Evolutionary conservation across 352 stramenopile species (phyloP), one percentile per base, ranked within the genome.

Genomic region (Thalassiosira allenii): DNA sequence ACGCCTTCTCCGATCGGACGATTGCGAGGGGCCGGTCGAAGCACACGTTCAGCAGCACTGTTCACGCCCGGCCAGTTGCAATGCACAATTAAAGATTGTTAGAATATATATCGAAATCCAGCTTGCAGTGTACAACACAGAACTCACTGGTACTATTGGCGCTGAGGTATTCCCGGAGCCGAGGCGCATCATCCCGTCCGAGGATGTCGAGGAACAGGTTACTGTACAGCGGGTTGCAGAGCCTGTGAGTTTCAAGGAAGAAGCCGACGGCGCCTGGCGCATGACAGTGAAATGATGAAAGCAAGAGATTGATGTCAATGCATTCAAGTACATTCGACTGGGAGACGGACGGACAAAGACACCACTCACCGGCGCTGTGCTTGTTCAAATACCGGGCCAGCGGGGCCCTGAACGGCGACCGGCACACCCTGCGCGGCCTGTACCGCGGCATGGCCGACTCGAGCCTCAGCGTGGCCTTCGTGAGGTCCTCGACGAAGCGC

Each of bases 201-300:
- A 99, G 79, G 17, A 99, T 79, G 61, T 97, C 93, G 75, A 97
- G 94, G 69, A 99, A 98, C 3, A 99, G 91, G 57, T 95, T 95
- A 54, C 92, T 97, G 64, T 98, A 98, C 49, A 96, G 93, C 22
- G 92, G 88, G 53, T 88, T 92, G 53, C 83, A 88, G 23, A 94
- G 59, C 11, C 91, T 75, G 27, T 91, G 86, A 58, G 79, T 57
- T 43, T 86, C 68, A 30, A 90, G 51, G 70, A 95, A 92, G 40
- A 94, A 95, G 12, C 72, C 73, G 41, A 79, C 41, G 23, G 82
- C 74, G 47, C 64, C 74, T 81, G 17, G 11, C n/a, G n/a, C n/a
- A n/a, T n/a, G n/a, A n/a, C n/a, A n/a, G n/a, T n/a, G n/a, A n/a
- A n/a, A n/a, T n/a, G n/a, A n/a, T n/a, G n/a, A n/a, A n/a, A n/a